A percentile compares a stretch with the other conserved stretches of the same genome.
phyloP scores from a whole-genome alignment of 1,139 yeast species.

The Pichia kudriavzevii region DNA sequence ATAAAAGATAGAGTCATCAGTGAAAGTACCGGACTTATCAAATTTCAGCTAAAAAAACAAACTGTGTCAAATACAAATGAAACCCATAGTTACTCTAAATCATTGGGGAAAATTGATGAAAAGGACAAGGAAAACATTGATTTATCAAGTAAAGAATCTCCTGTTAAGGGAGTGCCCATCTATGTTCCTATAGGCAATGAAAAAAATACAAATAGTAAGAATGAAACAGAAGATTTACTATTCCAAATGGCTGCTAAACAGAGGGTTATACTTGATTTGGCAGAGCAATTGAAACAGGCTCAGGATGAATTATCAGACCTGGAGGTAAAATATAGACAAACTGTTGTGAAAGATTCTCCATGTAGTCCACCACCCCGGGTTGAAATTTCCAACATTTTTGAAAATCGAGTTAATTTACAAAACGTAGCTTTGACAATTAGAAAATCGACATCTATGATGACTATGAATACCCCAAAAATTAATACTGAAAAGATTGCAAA shows the following conservation, averaged over 20 bases:
- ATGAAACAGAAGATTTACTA: slow-evolving; percentile 19
- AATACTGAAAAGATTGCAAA: slow-evolving; percentile 9
- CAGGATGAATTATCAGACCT: slow-evolving; percentile 31
- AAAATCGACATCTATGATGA: slow-evolving; percentile 15
- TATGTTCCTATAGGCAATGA: slow-evolving; percentile 14
- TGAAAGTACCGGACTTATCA: slow-evolving; percentile 29
- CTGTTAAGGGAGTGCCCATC: slow-evolving; percentile 10
- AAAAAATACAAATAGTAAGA: not conserved
- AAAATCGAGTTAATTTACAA: not conserved
- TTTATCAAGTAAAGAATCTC: not conserved
- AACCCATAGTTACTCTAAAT: not conserved
- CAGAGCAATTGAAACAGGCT: slow-evolving; percentile 29
- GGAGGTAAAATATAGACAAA: slow-evolving; percentile 26
- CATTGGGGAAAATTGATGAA: not conserved
- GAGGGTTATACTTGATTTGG: slow-evolving; percentile 35
- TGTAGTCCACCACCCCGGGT: too few species aligned
- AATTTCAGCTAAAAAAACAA: slow-evolving; percentile 23
- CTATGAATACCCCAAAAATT: slow-evolving; percentile 7
- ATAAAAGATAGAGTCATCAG: slow-evolving; percentile 26
- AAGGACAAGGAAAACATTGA: not conserved
- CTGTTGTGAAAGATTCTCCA: slow-evolving; percentile 1
- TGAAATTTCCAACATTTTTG: too few species aligned
- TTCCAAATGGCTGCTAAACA: slow-evolving; percentile 37
- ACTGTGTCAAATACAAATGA: not conserved
- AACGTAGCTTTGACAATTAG: slow-evolving; percentile 7